Conservation (phyloP, 2,329 filamentous ascomycete species). For the Clonostachys rosea region DNA sequence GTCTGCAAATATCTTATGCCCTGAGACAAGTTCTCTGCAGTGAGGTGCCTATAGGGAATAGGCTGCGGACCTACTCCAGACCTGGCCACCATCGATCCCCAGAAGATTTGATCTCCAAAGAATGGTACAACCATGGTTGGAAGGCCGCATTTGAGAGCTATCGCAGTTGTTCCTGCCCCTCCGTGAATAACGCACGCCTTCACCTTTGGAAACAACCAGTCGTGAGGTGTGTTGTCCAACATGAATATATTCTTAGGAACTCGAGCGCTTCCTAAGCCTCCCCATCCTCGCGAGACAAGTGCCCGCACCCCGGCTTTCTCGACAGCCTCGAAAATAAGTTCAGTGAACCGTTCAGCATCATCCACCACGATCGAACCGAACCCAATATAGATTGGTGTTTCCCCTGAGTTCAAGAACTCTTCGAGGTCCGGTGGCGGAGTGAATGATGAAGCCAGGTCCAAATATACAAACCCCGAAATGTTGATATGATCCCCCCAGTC, state of each 20-base stretch:
- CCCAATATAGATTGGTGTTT: slow-evolving; percentile 66
- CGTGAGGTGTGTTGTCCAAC: slow-evolving; percentile 70
- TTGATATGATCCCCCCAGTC: slow-evolving; percentile 70
- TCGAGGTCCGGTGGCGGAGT: slow-evolving; percentile 50
- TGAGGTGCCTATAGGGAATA: slow-evolving; percentile 65
- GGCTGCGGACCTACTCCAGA: slow-evolving; percentile 61
- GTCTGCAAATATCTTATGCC: slow-evolving; percentile 66
- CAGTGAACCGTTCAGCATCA: slow-evolving; percentile 62
- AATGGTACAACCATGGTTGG: slow-evolving; percentile 77
- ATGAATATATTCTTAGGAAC: slow-evolving; percentile 63
- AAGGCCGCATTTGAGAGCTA: slow-evolving; percentile 64
- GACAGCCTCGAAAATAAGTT: slow-evolving; percentile 68
- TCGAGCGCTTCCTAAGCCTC: slow-evolving; percentile 55
- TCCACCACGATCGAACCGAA: slow-evolving; percentile 76
- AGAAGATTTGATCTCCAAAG: slow-evolving; percentile 77
- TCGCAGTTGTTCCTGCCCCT: slow-evolving; percentile 74
- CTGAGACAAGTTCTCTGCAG: slow-evolving; percentile 59
- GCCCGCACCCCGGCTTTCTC: slow-evolving; percentile 62
- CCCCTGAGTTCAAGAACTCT: slow-evolving; percentile 50
- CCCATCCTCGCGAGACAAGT: slow-evolving; percentile 73
- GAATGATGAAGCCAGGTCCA: slow-evolving; percentile 61
- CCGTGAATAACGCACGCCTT: slow-evolving; percentile 68
- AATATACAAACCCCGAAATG: slow-evolving; percentile 74
- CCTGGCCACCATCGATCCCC: slow-evolving; percentile 65
- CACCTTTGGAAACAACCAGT: slow-evolving; percentile 70